Base-by-base conservation (phyloP, 1,139 yeast genomes). In the Wickerhamiella infanticola region DNA sequence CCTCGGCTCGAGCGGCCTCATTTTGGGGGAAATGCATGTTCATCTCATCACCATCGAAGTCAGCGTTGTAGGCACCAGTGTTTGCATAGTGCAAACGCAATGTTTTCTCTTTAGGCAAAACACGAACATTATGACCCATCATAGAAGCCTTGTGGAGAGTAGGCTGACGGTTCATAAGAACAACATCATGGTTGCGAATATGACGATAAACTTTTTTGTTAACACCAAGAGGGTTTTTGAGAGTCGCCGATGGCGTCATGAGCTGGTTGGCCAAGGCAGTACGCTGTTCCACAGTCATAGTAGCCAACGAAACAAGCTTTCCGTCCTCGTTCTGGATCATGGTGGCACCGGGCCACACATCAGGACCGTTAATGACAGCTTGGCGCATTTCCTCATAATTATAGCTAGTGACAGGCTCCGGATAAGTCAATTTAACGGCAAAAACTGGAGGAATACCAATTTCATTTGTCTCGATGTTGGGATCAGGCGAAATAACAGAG, bases 41-140 rank as follows among this genome's bases (percentile, higher is more conserved):
- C 99, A 93, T 93, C 70, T 93, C 99, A 67, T 93, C 99, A 70
- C 99, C 99, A 69, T 93, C 99, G 60, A 93, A 93, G 75, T 93
- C 99, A 39, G 98, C 98, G 65, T 90, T 93, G 67, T 86, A 86
- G 45, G 98, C 96, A 69, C 97, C 97, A 42, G 98, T 93, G 64
- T 93, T 93, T 56, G 99, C 98, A 65, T 93, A 93, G 65, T 93
- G 99, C 64, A 93, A 73, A 63, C 99, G 77, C 57, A 93, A 72
- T 3, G 98, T 93, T 70, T 93, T 93, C 62, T 93, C 98, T 51
- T 95, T 94, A 3, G 97, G 98, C 57, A 93, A 72, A 37, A 93
- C 97, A 58, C 96, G 77, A 41, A 90, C 98, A 62, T 81, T 84
- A 67, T 93, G 99, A 56, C 98, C 98, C 99, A 93, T 93, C 95